Evolutionary conservation across 495 filamentous ascomycete species (phyloP), one percentile per base, ranked within the genome.

Genomic region (Daldinia grandis): DNA sequence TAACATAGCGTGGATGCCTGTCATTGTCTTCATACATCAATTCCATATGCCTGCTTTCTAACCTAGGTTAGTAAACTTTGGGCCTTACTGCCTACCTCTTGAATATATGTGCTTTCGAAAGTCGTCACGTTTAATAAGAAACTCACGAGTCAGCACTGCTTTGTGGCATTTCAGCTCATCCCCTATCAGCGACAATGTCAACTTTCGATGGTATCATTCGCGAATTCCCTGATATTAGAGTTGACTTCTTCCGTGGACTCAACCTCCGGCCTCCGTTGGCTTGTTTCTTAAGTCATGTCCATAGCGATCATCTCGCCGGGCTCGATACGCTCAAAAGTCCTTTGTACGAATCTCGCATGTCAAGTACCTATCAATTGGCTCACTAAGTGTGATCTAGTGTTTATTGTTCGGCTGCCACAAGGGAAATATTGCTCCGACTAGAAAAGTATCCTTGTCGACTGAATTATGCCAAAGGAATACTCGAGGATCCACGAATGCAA

Each of bases 261-360:
- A 81, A 81, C 17, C 80, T 81, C 21, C 83, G 81, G 19, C 84
- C 91, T 30, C 92, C 94, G 1, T 76, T 96, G 47, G 94, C 92
- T 15, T 97, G 92, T 76, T 97, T 98, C 75, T 84, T 98, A 40
- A 95, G 91, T 74, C 95, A 98, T 86, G 90, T 97, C 10, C 95
- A 98, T 76, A 96, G 90, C 62, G 94, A 98, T 68, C 94, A 98
- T 78, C 85, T 97, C 6, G 86, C 86, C 62, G 95, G 95, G 0
- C 85, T 98, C 28, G 95, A 97, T 74, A 89, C 83, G 55, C 84
- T 91, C 55, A 86, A 87, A 35, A 84, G 90, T 25, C 91, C 92
- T 0, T 97, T 96, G 84, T 86, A 76, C 51, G 82, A 31, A 17
- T 51, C 12, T 63, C 62, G 15, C 37, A 54, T 27, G 17, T 35